Evolutionary conservation across 148 eudicot species (phyloP).

Genomic region (Arctostaphylos glauca): DNA sequence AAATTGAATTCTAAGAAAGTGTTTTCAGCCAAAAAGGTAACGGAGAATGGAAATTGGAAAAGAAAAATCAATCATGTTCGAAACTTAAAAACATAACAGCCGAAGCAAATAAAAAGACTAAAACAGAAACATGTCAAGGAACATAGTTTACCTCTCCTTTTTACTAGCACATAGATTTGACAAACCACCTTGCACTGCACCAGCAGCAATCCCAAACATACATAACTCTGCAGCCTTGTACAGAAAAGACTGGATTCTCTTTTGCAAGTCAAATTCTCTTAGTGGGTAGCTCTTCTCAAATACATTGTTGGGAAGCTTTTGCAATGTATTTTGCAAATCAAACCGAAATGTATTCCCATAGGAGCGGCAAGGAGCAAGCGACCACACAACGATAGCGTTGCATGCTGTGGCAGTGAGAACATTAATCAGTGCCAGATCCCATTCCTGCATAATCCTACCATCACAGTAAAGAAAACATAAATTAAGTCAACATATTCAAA

Average conservation of each 20-base stretch:
- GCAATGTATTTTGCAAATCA: constrained; percentile 89
- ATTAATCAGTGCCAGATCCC: constrained; percentile 93
- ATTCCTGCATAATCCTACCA: constrained; percentile 87
- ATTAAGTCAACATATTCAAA: neutral
- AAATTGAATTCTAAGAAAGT: neutral
- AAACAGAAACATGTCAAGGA: neutral
- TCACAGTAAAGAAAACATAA: constrained; percentile 2
- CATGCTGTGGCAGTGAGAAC: constrained; percentile 91
- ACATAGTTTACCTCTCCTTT: constrained; percentile 64
- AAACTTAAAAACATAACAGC: neutral
- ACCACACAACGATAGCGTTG: constrained; percentile 91
- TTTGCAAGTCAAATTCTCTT: constrained; percentile 84
- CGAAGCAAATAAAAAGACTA: constrained; percentile 12
- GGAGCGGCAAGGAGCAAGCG: constrained; percentile 95
- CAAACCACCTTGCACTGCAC: constrained; percentile 80
- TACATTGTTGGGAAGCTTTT: constrained; percentile 88
- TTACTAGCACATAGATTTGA: constrained; percentile 64
- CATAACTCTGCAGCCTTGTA: constrained; percentile 89
- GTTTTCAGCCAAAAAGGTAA: neutral
- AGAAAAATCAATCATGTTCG: neutral
- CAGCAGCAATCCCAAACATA: constrained; percentile 79
- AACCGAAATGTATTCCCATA: constrained; percentile 85
- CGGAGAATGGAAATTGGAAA: neutral
- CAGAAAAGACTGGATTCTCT: constrained; percentile 83
- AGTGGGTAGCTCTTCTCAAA: constrained; percentile 87